These are phyloP conservation scores for Epichloe sibirici DNA, from an alignment of 2,329 filamentous ascomycete species.

Conservation along the genomic window DNA sequence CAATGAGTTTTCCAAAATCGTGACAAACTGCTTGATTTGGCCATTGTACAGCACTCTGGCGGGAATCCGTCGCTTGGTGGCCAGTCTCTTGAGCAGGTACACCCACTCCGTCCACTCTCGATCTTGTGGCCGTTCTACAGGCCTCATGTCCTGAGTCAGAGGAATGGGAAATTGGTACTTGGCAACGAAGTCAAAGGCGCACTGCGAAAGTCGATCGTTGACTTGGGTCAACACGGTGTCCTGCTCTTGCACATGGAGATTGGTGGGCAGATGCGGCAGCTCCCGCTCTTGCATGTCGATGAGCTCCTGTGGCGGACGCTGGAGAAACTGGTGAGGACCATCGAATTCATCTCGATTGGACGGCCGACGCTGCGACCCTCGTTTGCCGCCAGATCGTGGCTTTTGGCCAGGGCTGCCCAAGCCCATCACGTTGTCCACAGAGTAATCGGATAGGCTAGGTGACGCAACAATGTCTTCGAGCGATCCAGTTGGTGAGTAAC, in stretches of 20 bases:
- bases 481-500: slow-evolving; percentile 45
- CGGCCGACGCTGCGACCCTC: slow-evolving; percentile 51
- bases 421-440: slow-evolving; percentile 37
- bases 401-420: slow-evolving; percentile 27
- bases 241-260: slow-evolving; percentile 73
- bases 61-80: slow-evolving; percentile 76
- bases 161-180: slow-evolving; percentile 87
- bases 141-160: slow-evolving; percentile 68
- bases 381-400: slow-evolving; percentile 34
- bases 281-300: slow-evolving; percentile 69
- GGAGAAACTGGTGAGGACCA: slow-evolving; percentile 71
- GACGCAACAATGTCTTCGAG: slow-evolving; percentile 47
- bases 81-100: slow-evolving; percentile 71
- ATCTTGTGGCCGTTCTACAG: slow-evolving; percentile 60
- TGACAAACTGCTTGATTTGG: slow-evolving; percentile 85
- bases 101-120: slow-evolving; percentile 91
- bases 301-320: slow-evolving; percentile 57
- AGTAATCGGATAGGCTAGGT: slow-evolving; percentile 48
- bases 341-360: slow-evolving; percentile 85
- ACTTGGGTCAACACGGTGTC: slow-evolving; percentile 68
- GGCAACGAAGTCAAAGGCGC: slow-evolving; percentile 81
- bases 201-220: slow-evolving; percentile 74
- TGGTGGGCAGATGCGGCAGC: slow-evolving; percentile 69
- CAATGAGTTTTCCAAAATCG: slow-evolving; percentile 75
- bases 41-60: slow-evolving; percentile 76